These are phyloP conservation scores for Chalaropsis thielavioides DNA, from an alignment of 2,329 filamentous ascomycete genomes.

Conservation along the genomic window DNA sequence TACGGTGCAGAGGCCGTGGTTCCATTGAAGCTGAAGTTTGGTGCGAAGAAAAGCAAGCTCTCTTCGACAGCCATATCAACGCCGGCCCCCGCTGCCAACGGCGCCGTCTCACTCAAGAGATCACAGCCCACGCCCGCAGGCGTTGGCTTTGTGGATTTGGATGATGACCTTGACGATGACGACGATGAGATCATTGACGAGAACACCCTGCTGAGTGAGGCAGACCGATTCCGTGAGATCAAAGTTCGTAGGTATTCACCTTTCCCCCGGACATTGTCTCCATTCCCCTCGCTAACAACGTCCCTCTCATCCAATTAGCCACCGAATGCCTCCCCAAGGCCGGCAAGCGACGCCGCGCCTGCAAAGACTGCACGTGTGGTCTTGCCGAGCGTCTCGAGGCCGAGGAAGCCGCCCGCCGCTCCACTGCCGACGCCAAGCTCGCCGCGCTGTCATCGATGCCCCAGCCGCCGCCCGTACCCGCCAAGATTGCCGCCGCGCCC, in stretches of 20 bases:
- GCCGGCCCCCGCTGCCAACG: constrained; percentile 29
- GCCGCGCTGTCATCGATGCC: constrained; percentile 23
- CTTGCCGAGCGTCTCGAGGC: constrained; percentile 71
- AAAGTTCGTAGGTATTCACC: constrained; percentile 54
- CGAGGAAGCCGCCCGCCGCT: constrained; percentile 64
- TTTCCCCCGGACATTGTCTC: background rate
- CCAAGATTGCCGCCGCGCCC: constrained; percentile 28
- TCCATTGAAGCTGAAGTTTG: constrained; percentile 30
- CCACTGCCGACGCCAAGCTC: constrained; percentile 51
- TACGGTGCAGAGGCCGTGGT: constrained; percentile 39
- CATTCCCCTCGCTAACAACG: constrained; percentile 20
- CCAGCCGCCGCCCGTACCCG: background rate
- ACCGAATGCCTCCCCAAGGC: constrained; percentile 75
- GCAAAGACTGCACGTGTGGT: constrained; percentile 96
- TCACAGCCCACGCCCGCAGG: constrained; percentile 33
- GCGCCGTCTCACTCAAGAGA: constrained; percentile 5
- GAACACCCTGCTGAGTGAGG: constrained; percentile 69
- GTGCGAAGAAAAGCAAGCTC: constrained; percentile 26
- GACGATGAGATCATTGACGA: constrained; percentile 88
- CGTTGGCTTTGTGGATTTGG: constrained; percentile 54
- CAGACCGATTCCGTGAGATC: constrained; percentile 64
- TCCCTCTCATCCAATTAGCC: constrained; percentile 33
- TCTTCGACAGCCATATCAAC: constrained; percentile 23
- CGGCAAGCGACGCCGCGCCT: constrained; percentile 79
- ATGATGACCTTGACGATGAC: constrained; percentile 41